Percentiles rank a stretch among this genome's conserved stretches.
These are phyloP conservation scores for Suillus subaureus DNA, from an alignment of 768 basidiomycete genomes.

Conservation along the genomic window DNA sequence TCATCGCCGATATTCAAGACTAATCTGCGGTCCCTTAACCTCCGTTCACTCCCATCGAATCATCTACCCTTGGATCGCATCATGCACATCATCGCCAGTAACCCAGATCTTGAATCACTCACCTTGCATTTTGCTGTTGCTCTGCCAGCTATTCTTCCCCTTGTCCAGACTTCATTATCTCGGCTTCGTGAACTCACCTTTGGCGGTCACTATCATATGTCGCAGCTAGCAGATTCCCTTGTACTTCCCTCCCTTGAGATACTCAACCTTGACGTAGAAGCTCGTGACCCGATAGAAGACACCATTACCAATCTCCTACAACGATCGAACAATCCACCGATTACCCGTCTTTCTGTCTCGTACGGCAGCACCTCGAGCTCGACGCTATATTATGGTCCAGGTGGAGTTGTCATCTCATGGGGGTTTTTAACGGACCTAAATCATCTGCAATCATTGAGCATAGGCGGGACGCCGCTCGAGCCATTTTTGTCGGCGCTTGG, in stretches of 20 bases:
- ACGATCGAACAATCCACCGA: slow-evolving; percentile 58
- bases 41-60: slow-evolving; percentile 65
- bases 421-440: slow-evolving; percentile 61
- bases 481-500: slow-evolving; percentile 60
- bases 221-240: slow-evolving; percentile 62
- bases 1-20: slow-evolving; percentile 70
- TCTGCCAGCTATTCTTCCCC: slow-evolving; percentile 62
- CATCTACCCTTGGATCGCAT: slow-evolving; percentile 70
- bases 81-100: slow-evolving; percentile 62
- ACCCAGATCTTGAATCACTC: slow-evolving; percentile 56
- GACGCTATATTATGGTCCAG: slow-evolving; percentile 59
- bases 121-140: slow-evolving; percentile 65
- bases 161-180: slow-evolving; percentile 53
- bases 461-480: slow-evolving; percentile 69
- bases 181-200: slow-evolving; percentile 57
- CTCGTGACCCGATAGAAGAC: slow-evolving; percentile 76
- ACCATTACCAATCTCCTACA: slow-evolving; percentile 61
- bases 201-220: slow-evolving; percentile 69
- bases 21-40: slow-evolving; percentile 57
- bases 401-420: slow-evolving; percentile 66
- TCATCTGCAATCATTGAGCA: slow-evolving; percentile 57
- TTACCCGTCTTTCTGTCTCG: slow-evolving; percentile 63
- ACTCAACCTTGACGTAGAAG: slow-evolving; percentile 70
- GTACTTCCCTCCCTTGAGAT: slow-evolving; percentile 57
- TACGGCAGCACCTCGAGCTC: slow-evolving; percentile 46